Conservation (phyloP, 2,329 filamentous ascomycete species). For the Fusarium sp. region DNA sequence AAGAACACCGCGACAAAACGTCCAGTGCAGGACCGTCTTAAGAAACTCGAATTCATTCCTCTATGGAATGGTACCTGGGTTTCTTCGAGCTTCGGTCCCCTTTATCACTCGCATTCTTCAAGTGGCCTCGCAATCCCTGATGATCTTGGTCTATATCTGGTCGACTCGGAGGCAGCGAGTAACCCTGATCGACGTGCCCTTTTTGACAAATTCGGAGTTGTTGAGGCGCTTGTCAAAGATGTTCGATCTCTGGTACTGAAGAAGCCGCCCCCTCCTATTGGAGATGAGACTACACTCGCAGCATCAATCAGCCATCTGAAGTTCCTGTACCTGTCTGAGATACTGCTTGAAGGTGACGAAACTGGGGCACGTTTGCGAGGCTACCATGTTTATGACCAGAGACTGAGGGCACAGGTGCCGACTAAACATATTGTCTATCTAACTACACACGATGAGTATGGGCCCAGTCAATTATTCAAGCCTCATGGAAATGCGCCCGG, state of each 20-base stretch:
- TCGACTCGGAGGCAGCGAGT: slow-evolving; percentile 11
- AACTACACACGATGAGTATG: slow-evolving; percentile 19
- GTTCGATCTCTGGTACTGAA: slow-evolving; percentile 20
- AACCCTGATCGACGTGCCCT: slow-evolving; percentile 28
- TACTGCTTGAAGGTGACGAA: neutral
- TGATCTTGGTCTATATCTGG: slow-evolving; percentile 20
- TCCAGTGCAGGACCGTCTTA: neutral
- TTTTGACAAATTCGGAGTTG: slow-evolving; percentile 30
- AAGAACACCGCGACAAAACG: neutral
- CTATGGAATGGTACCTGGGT: slow-evolving; percentile 33
- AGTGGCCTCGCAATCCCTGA: slow-evolving; percentile 20
- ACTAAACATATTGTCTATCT: slow-evolving; percentile 25
- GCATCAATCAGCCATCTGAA: slow-evolving; percentile 22
- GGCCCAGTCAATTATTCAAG: slow-evolving; percentile 17
- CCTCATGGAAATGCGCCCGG: neutral
- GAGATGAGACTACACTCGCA: neutral
- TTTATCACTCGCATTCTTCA: slow-evolving; percentile 30
- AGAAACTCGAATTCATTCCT: slow-evolving; percentile 27
- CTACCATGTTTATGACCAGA: slow-evolving; percentile 19
- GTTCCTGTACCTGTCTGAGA: slow-evolving; percentile 39
- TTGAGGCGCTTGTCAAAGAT: slow-evolving; percentile 15
- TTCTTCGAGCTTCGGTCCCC: slow-evolving; percentile 1
- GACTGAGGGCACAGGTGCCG: neutral
- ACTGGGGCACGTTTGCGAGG: neutral
- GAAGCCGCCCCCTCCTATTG: neutral